Evolutionary conservation across 345 rosid species (phyloP), one percentile per base, ranked within the genome.

Genomic region (Pugionium cornutum): DNA sequence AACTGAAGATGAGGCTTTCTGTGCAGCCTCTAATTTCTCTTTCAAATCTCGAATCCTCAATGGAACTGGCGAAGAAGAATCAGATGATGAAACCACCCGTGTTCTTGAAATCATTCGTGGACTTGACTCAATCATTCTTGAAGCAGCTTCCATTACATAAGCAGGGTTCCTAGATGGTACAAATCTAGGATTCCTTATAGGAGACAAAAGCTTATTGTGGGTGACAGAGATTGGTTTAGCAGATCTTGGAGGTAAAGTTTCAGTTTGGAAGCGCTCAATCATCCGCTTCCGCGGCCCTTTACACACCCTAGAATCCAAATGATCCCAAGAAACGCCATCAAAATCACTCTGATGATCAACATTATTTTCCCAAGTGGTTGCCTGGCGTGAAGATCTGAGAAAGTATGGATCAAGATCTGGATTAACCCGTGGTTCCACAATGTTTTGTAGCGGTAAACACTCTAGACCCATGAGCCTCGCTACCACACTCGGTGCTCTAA

Each of bases 381-480:
- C 55, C 74, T 75, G 75, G 73, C 84, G 49, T n/a, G 72, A 77
- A 79, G 87, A 57, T 73, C 68, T 61, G 87, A 84, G 73, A 72
- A 83, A 28, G 83, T 78, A 70, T 80, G 90, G 45, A 80, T 88
- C 77, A 79, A 77, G 58, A 48, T 35, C 52, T 5, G 83, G 84
- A 68, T 84, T 76, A 37, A 80, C 79, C 70, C 76, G 81, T 26
- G 83, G 81, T 58, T 90, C 96, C 1, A 41, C 58, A 37, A 43
- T 75, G 59, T 74, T 76, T 41, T 80, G 81, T 43, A 83, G 77
- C 2, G 99, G 99, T 77, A 94, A 64, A 47, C 96, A 78, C 62
- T 91, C 84, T 70, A 94, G 78, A 67, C 99, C 99, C 99, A 94
- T 94, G 53, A 94, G 97, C 84, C 97, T 83, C 7, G 96, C 97